Conservation (phyloP, 1,284 basidiomycete genomes). For the Sporisorium exsertum region DNA sequence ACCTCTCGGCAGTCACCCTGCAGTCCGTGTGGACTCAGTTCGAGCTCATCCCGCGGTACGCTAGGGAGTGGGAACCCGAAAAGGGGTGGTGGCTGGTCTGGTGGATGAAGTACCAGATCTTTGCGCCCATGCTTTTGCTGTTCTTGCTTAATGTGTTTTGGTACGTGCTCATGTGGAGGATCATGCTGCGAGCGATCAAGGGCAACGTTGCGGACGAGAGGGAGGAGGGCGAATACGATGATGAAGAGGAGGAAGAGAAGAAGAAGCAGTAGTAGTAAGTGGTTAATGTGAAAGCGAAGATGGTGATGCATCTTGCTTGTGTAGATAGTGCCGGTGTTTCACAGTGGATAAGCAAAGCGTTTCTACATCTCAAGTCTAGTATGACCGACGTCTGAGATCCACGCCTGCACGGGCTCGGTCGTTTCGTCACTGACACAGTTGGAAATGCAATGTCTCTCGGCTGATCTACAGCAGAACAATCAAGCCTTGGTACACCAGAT, state of each 20-base stretch:
- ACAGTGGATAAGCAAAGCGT: constrained; percentile 9
- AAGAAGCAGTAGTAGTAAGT: constrained; percentile 31
- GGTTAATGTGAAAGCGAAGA: not conserved
- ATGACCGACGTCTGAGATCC: too few species aligned
- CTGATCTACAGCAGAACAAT: constrained; percentile 52
- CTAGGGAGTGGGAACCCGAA: constrained; percentile 59
- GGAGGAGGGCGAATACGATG: constrained; percentile 65
- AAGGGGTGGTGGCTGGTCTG: constrained; percentile 65
- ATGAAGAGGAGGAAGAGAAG: constrained; percentile 52
- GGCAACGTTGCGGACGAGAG: constrained; percentile 57
- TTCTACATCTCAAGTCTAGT: not conserved
- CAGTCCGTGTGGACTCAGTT: constrained; percentile 87
- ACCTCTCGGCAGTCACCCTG: constrained; percentile 86
- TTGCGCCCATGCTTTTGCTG: constrained; percentile 65
- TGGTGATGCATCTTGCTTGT: not conserved
- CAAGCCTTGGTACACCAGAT: constrained; percentile 50
- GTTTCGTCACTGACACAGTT: too few species aligned
- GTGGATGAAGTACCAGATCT: constrained; percentile 68
- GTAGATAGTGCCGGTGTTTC: not conserved
- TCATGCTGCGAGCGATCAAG: constrained; percentile 55
- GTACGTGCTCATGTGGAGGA: constrained; percentile 67
- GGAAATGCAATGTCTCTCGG: not conserved
- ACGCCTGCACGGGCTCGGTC: too few species aligned
- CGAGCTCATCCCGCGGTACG: constrained; percentile 75
- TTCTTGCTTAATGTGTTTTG: constrained; percentile 67